phyloP scores from a whole-genome alignment of 2,329 filamentous ascomycete species.

The Amauroascus verrucosus region DNA sequence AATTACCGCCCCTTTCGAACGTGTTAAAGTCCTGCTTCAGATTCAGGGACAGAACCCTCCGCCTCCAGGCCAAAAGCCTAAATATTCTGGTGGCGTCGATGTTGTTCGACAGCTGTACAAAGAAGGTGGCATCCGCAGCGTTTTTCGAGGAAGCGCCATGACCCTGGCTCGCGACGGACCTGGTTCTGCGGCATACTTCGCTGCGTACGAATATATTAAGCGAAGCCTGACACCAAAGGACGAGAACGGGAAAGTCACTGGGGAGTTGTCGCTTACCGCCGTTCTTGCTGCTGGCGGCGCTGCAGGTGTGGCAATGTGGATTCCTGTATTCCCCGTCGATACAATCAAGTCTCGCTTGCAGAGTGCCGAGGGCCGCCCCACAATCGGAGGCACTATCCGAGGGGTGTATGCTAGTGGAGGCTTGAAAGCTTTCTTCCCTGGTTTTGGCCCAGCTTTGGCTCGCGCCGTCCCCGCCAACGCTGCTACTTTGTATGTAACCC shows the following conservation, averaged over 20 bases:
- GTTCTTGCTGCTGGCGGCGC: constrained; percentile 79
- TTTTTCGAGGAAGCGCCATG: constrained; percentile 83
- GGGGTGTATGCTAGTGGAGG: constrained; percentile 78
- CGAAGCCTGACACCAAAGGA: constrained; percentile 73
- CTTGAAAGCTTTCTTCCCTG: constrained; percentile 89
- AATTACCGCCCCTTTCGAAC: constrained; percentile 98
- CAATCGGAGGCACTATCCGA: constrained; percentile 66
- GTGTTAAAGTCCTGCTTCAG: constrained; percentile 95
- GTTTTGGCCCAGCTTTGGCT: constrained; percentile 82
- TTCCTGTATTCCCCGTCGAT: constrained; percentile 94
- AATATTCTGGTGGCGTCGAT: constrained; percentile 76
- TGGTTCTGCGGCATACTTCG: constrained; percentile 90
- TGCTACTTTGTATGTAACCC: constrained; percentile 60
- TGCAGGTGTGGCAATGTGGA: constrained; percentile 97
- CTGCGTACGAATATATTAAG: constrained; percentile 95
- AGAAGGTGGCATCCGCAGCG: constrained; percentile 78
- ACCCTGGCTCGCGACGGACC: constrained; percentile 90
- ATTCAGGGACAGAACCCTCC: constrained; percentile 87
- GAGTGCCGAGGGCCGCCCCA: constrained; percentile 76
- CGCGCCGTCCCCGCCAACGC: constrained; percentile 93
- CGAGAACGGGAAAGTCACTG: constrained; percentile 59
- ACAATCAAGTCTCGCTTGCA: constrained; percentile 92
- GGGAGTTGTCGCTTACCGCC: constrained; percentile 69
- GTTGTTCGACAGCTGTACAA: constrained; percentile 89
- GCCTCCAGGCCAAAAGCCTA: constrained; percentile 80